These are phyloP conservation scores for Tetrapisispora nanseiensis DNA, from an alignment of 805 yeast genomes.

Conservation along the genomic window DNA sequence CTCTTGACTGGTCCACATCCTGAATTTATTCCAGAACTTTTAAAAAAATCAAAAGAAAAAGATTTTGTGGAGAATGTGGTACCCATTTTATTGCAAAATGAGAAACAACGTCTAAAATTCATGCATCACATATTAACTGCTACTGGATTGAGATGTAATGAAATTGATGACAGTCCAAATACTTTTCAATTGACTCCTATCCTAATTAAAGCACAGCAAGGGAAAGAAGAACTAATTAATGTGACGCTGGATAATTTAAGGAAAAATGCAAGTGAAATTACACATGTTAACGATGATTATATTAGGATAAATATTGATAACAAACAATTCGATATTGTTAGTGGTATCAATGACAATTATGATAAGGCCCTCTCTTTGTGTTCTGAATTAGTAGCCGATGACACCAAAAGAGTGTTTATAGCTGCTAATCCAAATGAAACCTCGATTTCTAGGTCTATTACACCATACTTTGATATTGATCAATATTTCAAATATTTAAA, in stretches of 20 bases:
- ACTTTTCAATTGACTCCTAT: conserved; percentile 58
- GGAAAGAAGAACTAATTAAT: conserved; percentile 5
- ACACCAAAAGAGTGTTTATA: conserved; percentile 44
- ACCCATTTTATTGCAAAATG: conserved; percentile 33
- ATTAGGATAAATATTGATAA: conserved; percentile 34
- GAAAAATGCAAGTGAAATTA: conserved; percentile 19
- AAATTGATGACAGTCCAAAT: conserved; percentile 37
- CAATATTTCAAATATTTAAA: conserved; percentile 38
- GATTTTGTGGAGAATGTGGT: conserved; percentile 31
- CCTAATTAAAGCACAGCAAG: conserved; percentile 31
- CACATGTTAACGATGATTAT: conserved; percentile 32
- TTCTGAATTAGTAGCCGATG: conserved; percentile 41
- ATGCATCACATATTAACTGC: conserved; percentile 45
- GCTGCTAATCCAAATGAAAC: conserved; percentile 32
- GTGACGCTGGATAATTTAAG: conserved; percentile 12
- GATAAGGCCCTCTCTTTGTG: conserved; percentile 7
- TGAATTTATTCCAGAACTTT: conserved; percentile 59
- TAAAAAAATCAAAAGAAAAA: conserved; percentile 29
- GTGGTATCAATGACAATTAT: conserved; percentile 13
- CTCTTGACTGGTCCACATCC: conserved; percentile 83
- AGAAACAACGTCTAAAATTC: conserved; percentile 44
- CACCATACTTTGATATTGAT: conserved; percentile 65
- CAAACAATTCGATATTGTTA: conserved; percentile 14
- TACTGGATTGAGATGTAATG: conserved; percentile 59
- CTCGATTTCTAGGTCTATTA: conserved; percentile 41